Evolutionary conservation across 2,329 filamentous ascomycete genomes (phyloP).

Genomic region (Colletotrichum tabaci): DNA sequence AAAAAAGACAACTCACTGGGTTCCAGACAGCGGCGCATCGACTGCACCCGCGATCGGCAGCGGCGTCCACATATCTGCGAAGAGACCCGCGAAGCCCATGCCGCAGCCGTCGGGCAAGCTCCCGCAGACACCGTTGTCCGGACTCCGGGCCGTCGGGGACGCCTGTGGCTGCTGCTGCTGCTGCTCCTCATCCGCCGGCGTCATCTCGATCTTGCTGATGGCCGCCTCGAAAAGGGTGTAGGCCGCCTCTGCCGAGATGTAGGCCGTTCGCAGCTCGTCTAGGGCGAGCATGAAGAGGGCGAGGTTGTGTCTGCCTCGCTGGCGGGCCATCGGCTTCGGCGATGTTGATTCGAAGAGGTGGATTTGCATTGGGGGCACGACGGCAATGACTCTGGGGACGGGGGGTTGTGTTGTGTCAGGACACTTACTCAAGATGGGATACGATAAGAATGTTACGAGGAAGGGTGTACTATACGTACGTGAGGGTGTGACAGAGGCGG

Average conservation of each 20-base stretch:
- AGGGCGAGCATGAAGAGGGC: constrained; percentile 37
- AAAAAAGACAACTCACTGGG: constrained; percentile 17
- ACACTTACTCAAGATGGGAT: too few species aligned
- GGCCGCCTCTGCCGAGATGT: constrained; percentile 33
- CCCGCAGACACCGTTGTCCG: neutral
- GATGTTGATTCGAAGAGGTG: constrained; percentile 38
- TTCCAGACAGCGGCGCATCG: constrained; percentile 17
- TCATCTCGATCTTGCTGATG: constrained; percentile 28
- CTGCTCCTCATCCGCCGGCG: constrained; percentile 9
- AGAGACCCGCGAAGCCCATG: constrained; percentile 14
- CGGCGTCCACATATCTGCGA: constrained; percentile 32
- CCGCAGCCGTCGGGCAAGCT: constrained; percentile 29
- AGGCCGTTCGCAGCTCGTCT: constrained; percentile 33
- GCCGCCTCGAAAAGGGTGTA: constrained; percentile 35
- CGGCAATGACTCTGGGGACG: constrained; percentile 19
- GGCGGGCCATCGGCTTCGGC: constrained; percentile 32
- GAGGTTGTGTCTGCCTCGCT: constrained; percentile 36
- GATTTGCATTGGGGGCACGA: constrained; percentile 39
- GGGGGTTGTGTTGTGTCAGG: too few species aligned
- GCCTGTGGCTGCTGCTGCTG: neutral
- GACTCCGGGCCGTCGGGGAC: constrained; percentile 5
- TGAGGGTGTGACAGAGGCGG: constrained; percentile 24
- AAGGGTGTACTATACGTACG: constrained; percentile 10
- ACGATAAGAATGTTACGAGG: too few species aligned
- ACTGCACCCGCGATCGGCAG: constrained; percentile 13